Conservation (phyloP, 169 alveolate species). For the Eimeria necatrix region DNA sequence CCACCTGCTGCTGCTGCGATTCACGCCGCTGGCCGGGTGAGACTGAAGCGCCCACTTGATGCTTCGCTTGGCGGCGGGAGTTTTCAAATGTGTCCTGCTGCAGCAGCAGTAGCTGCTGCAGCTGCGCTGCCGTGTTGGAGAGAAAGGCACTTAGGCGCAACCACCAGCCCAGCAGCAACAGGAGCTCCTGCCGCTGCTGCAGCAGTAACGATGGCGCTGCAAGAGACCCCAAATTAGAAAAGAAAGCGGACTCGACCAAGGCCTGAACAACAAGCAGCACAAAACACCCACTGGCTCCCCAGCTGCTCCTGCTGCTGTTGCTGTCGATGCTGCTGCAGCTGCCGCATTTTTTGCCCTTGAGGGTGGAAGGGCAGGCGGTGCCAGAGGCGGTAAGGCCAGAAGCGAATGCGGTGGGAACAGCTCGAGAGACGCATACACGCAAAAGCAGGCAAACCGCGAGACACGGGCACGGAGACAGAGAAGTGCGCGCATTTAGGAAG, state of each 20-base stretch:
- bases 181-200: conserved; percentile 47
- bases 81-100: conserved; percentile 8
- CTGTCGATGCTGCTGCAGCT: conserved; percentile 17
- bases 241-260: conserved; percentile 1
- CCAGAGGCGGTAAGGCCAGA: background rate
- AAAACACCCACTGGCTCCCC: background rate
- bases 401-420: background rate
- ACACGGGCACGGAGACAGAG: background rate
- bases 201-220: conserved; percentile 58
- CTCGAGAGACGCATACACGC: background rate
- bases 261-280: background rate
- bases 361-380: background rate
- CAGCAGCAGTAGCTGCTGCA: conserved; percentile 62
- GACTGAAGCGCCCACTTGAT: background rate
- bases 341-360: background rate
- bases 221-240: conserved; percentile 40
- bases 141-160: conserved; percentile 52
- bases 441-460: background rate
- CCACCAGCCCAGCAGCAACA: conserved; percentile 70
- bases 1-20: conserved; percentile 36
- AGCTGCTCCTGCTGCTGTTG: background rate
- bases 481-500: background rate
- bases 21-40: background rate
- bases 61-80: background rate
- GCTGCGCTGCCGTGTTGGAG: conserved; percentile 20